Evolutionary conservation across 257 asterid genomes (phyloP).

Genomic region (Lycium barbarum): DNA sequence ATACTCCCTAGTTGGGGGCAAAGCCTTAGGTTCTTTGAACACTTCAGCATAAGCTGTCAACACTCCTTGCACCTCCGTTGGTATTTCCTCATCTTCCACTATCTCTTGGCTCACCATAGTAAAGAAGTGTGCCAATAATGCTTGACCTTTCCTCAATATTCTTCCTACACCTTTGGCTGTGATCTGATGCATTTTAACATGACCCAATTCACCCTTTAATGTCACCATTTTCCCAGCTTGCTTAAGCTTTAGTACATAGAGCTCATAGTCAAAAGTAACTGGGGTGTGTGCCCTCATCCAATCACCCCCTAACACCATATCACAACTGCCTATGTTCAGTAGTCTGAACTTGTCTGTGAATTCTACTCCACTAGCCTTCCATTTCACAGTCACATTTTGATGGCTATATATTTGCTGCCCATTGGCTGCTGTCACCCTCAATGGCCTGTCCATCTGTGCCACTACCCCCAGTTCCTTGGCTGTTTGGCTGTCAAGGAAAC

Average conservation of each 20-base stretch:
- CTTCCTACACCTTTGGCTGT: background rate
- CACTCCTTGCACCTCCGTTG: too few relatives aligned
- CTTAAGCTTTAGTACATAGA: too few relatives aligned
- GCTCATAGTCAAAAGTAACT: background rate
- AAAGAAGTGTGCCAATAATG: background rate
- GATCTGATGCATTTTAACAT: background rate
- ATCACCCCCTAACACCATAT: background rate
- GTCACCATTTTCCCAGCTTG: background rate
- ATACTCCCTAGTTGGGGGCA: too few relatives aligned
- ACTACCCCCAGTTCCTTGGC: background rate
- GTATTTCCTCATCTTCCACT: too few relatives aligned
- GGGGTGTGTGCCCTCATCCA: background rate
- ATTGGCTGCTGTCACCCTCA: background rate
- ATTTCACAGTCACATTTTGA: background rate
- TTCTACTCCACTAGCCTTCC: background rate
- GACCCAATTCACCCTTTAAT: background rate
- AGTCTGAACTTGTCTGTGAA: background rate
- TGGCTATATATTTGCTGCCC: background rate
- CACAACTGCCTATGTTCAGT: background rate
- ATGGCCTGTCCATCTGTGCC: background rate
- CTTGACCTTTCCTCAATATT: background rate
- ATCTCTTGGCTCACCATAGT: background rate
- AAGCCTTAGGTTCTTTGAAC: too few relatives aligned
- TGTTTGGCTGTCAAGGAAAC: too few relatives aligned
- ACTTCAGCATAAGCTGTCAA: too few relatives aligned